Conservation (phyloP, 306 rosid species). For the Pueraria montana region DNA sequence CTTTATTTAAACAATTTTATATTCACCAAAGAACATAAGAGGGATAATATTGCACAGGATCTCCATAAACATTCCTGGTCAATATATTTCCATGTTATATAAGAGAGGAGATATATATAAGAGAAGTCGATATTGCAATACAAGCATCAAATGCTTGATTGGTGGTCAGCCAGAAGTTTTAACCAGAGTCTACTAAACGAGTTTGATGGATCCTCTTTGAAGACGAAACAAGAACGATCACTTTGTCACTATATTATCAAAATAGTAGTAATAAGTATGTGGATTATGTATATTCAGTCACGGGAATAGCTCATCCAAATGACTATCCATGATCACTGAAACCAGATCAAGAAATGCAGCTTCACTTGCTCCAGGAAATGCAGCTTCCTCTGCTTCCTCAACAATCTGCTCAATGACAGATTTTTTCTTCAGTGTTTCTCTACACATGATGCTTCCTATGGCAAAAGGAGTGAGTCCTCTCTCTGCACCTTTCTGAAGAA, state of each 20-base stretch:
- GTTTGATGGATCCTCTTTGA: constrained; percentile 12
- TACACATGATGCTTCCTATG: constrained; percentile 75
- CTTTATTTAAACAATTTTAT: constrained; percentile 31
- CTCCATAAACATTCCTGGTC: constrained; percentile 40
- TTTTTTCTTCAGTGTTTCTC: constrained; percentile 64
- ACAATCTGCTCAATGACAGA: constrained; percentile 69
- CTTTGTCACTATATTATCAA: constrained; percentile 26
- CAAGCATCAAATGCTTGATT: constrained; percentile 25
- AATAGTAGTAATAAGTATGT: constrained; percentile 12
- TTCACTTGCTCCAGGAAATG: constrained; percentile 61
- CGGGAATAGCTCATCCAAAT: constrained; percentile 52
- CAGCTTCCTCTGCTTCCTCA: constrained; percentile 63
- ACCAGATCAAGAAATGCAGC: constrained; percentile 61
- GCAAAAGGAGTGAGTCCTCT: constrained; percentile 70
- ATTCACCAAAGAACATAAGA: constrained; percentile 28
- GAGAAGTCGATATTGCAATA: constrained; percentile 20
- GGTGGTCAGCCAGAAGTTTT: constrained; percentile 30
- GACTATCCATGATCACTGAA: constrained; percentile 63
- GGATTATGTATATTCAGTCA: constrained; percentile 30
- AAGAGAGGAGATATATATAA: constrained; percentile 25
- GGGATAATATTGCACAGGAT: constrained; percentile 32
- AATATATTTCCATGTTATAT: constrained; percentile 34
- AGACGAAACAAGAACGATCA: constrained; percentile 11
- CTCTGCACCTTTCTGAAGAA: constrained; percentile 72
- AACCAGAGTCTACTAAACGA: constrained; percentile 16